Evolutionary conservation across 257 asterid genomes (phyloP), one percentile per base, ranked within the genome.

Genomic region (Cinchona pubescens): DNA sequence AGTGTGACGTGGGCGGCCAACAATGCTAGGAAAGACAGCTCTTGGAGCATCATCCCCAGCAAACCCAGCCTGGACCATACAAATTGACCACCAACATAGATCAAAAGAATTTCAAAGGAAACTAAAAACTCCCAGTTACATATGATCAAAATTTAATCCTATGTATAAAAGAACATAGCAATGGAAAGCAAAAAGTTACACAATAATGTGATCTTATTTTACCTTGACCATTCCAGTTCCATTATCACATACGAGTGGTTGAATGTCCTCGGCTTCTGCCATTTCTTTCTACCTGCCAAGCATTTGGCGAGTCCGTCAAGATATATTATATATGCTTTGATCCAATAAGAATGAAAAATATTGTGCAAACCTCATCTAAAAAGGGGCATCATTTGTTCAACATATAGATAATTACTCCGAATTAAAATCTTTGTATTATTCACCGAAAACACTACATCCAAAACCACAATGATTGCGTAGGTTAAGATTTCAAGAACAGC

Each of bases 161-260:
- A 16, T 1, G 23, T 40, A 23, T 13, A 37, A 1, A 19, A 15
- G 1, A 37, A 71, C 15, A 71, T 14, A n/a, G 9, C 4, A 38
- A 1, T 23, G 19, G 23, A n/a, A 18, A 51, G 45, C 38, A n/a
- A 3, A 18, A 10, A 11, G 35, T 15, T 19, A 27, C 69, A 30
- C 16, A 60, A 30, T 27, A n/a, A 45, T 4, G n/a, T 30, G 67
- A 72, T 72, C 38, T 8, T 56, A 55, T 40, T n/a, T 66, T 78
- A 78, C 82, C 82, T 78, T 78, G 63, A 78, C 78, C 82, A 78
- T 78, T 59, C 82, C 75, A 46, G 82, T 78, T 73, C 82, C 78
- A 73, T 78, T 78, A 71, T 78, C 82, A 23, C 82, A 78, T 48
- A 78, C 82, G 72, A 79, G 79, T 59, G 83, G 79, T 49, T 74